Evolutionary conservation across 202 grass and related monocot species (phyloP), one percentile per base, ranked within the genome.

Genomic region (Saccharum hybrid): DNA sequence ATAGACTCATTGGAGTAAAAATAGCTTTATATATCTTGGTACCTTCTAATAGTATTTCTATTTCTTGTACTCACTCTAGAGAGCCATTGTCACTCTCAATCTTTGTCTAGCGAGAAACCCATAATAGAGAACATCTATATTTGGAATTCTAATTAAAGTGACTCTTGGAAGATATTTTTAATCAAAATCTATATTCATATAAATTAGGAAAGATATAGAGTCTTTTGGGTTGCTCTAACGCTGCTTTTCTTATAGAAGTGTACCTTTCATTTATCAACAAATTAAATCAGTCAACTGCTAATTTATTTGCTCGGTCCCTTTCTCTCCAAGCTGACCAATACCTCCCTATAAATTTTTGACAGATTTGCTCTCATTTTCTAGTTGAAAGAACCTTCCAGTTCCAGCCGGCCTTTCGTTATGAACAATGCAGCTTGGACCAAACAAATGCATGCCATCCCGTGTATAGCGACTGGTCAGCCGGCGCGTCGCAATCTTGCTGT

Each of bases 341-440:
- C 31, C 0, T 37, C 31, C 59, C 9, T 2, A 12, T 28, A 9
- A 16, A n/a, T 16, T 7, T 42, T 18, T 57, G 45, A 68, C 23
- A 12, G 59, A 56, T 40, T 65, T 30, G 42, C 83, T 23, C 67
- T 10, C 19, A 26, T 23, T 23, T 23, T 71, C 68, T 40, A 61
- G 30, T 72, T 52, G 75, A 21, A n/a, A 30, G 30, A 65, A 15
- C 59, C 34, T 12, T 26, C 33, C 28, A 36, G 10, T 10, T 23
- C 31, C 31, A 75, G 7, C 40, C 26, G 4, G 43, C 46, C 54
- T 76, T 81, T 59, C 71, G 82, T 89, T 81, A 85, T 2, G 12
- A 85, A 66, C 87, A 38, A 89, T 76, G 64, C 54, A 56, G 43
- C 22, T 71, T 28, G 69, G 73, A 63, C 68, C 57, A 15, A 83